These are phyloP conservation scores for Venturia oleaginea DNA, from an alignment of 2,329 filamentous ascomycete genomes.

Conservation along the genomic window DNA sequence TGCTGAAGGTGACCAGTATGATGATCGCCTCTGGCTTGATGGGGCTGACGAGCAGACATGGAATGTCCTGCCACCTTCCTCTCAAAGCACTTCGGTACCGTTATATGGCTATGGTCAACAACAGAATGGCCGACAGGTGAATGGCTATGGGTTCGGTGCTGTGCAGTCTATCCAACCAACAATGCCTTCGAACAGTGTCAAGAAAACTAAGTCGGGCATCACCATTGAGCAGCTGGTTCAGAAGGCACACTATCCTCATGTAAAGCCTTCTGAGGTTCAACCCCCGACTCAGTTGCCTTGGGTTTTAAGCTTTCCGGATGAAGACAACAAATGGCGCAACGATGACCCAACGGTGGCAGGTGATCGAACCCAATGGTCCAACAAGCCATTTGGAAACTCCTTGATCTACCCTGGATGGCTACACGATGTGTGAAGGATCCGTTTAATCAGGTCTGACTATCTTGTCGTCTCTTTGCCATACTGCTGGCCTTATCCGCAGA, in stretches of 20 bases:
- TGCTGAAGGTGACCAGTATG: slow-evolving; percentile 3
- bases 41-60: not conserved
- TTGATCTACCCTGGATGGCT: not conserved
- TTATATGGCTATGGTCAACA: not conserved
- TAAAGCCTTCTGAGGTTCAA: not conserved
- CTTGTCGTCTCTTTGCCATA: not conserved
- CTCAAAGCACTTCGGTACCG: not conserved
- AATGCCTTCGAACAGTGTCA: not conserved
- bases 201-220: not conserved
- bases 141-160: not conserved
- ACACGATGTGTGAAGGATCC: not conserved
- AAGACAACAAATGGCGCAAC: not conserved
- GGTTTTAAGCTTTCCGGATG: not conserved
- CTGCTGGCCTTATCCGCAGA: not conserved
- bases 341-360: not conserved
- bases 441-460: not conserved
- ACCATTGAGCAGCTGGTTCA: not conserved
- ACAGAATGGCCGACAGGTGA: not conserved
- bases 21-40: slow-evolving; percentile 6
- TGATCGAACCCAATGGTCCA: not conserved
- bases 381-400: not conserved
- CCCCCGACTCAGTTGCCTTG: not conserved
- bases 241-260: not conserved
- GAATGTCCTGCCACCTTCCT: not conserved
- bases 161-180: not conserved